Base-by-base conservation (phyloP, 228 moss, liverwort and hornwort genomes). In the Sphagnum fallax region DNA sequence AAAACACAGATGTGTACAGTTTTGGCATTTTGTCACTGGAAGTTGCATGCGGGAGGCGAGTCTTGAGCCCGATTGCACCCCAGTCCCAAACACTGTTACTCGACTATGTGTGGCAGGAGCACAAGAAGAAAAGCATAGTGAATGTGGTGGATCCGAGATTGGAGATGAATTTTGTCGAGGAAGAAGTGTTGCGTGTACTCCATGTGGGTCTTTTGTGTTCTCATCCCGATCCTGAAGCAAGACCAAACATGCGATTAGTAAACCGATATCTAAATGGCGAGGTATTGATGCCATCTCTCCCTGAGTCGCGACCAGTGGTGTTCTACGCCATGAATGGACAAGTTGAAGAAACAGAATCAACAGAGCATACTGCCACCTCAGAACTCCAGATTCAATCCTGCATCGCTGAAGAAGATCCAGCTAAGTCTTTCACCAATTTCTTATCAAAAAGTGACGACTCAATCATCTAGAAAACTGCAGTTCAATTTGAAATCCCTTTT, bases 161-260 rank as follows among this genome's bases (percentile, higher is more conserved):
- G 60, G 4, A 59, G 0, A 53, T 6, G 0, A 5, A 60, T 0
- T 84, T 71, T 9, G 70, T 81, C 14, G 0, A 10, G 0, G 47
- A 77, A 8, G 61, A 69, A 14, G 47, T 87, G 80, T 74, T 84
- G 49, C 50, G 63, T 0, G 68, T 87, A 0, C 69, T 89, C 52
- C 51, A 68, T 58, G 6, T 89, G 47, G 87, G 89, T 1, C 16
- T 89, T 51, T 69, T 87, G 4, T 89, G 87, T 78, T 89, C 84
- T 7, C 89, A 84, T 50, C 87, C 78, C 4, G 78, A 89, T 47
- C 76, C 84, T 12, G 6, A 50, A 0, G 55, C 59, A 55, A 79
- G 89, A 18, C 89, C 89, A 8, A 60, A 81, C 6, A 80, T 87
- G 82, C 75, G 80, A 4, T 78, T 87, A 47, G 84, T 89, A 4